phyloP scores from a whole-genome alignment of 202 grass and related monocot species.

The Dendrocalamus latiflorus region DNA sequence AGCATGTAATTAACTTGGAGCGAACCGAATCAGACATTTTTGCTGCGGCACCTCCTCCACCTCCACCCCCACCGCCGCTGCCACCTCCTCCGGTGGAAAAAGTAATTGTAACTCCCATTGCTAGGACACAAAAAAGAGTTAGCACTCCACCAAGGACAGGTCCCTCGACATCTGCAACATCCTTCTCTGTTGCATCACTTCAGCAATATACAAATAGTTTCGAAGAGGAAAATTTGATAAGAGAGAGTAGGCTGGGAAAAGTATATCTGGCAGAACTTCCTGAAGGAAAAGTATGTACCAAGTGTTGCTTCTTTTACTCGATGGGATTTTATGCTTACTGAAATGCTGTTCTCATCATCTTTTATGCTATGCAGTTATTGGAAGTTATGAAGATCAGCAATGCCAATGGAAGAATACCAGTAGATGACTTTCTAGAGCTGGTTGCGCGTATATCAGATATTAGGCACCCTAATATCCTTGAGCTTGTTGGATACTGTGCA shows the following conservation, averaged over 20 bases:
- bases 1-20: slow-evolving; percentile 63
- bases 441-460: slow-evolving; percentile 73
- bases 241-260: slow-evolving; percentile 65
- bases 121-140: slow-evolving; percentile 30
- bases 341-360: slow-evolving; percentile 15
- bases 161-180: slow-evolving; percentile 51
- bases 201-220: slow-evolving; percentile 91
- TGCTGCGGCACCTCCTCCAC: slow-evolving; percentile 47
- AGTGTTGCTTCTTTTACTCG: slow-evolving; percentile 29
- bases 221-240: slow-evolving; percentile 65
- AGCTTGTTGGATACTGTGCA: too few species aligned
- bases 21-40: slow-evolving; percentile 57
- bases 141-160: slow-evolving; percentile 37
- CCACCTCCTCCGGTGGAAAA: slow-evolving; percentile 20
- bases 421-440: slow-evolving; percentile 67
- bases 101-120: too few species aligned
- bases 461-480: slow-evolving; percentile 68
- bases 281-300: slow-evolving; percentile 55
- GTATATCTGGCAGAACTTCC: slow-evolving; percentile 72
- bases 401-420: slow-evolving; percentile 58
- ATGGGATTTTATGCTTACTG: background rate
- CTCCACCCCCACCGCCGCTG: slow-evolving; percentile 41
- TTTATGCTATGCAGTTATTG: slow-evolving; percentile 58
- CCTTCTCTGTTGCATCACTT: slow-evolving; percentile 77
- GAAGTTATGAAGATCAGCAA: slow-evolving; percentile 88